Evolutionary conservation across 768 basidiomycete genomes (phyloP), one percentile per base, ranked within the genome.

Genomic region (Tubosaeta brunneosetosa): DNA sequence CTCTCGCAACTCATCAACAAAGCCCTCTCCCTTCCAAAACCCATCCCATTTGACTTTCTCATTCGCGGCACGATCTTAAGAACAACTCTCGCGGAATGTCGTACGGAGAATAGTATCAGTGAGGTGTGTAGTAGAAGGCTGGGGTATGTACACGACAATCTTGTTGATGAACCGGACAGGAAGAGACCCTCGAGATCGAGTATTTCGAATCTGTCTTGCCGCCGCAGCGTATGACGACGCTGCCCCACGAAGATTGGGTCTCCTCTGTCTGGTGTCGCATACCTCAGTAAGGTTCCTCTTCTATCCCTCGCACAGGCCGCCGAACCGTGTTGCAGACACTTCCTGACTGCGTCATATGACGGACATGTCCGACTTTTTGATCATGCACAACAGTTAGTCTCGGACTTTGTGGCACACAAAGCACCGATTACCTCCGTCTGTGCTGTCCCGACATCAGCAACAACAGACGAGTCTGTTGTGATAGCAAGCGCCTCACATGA

Each of bases 1-100:
- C 86, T 99, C 31, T 97, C 94, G 1, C 93, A 97, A 55, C 85
- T 98, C 40, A 84, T 99, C 53, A 99, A 99, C 74, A 97, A 97
- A 65, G 91, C 94, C 1, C 75, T 98, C 26, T 78, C 80, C 25
- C 80, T 88, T 16, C 67, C 78, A 0, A 81, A 82, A 50, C 84
- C 89, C 0, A 75, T 95, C 3, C 94, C 94, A 0, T 97, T 97
- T 66, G 94, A 99, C 69, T 98, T 97, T 68, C 70, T 99, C 42
- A 75, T 97, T 38, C 76, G 80, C 42, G 91, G 92, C n/a, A 83
- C 89, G 64, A 79, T 97, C 12, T 68, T 97, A 3, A 74, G 88
- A 43, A 77, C 79, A 0, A 83, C 76, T 26, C 66, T 99, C 26
- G 83, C 77, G 12, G 85, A 85, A 60, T 94, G 88, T 88, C 86